Evolutionary conservation across 805 yeast genomes (phyloP), one percentile per base, ranked within the genome.

Genomic region (Nakazawaea wickerhamii): DNA sequence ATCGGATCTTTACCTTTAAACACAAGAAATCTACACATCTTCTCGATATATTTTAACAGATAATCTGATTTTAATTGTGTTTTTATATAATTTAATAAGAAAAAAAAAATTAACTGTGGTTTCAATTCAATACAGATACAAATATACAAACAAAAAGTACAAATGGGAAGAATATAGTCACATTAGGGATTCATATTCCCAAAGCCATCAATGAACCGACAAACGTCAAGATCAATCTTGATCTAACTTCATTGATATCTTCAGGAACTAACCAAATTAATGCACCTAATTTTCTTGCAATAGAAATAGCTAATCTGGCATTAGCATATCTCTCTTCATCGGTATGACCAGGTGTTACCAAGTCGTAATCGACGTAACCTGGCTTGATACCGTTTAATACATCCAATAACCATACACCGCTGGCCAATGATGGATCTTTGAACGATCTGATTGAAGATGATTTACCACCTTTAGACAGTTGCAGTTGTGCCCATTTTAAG

Each of bases 181-280:
- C 34, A 9, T 30, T 39, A 40, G 43, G 13, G 27, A 25, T 34
- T 26, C 18, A 40, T 14, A 34, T 10, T 11, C 41, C 57, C 44
- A 85, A 64, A 8, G 90, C 70, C 99, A 93, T 93, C 64, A 93
- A 77, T 39, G 96, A 87, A 41, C 97, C 99, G 48, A 93, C 87
- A 61, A 93, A 93, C 1, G 98, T 89, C 61, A 89, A 76, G 45
- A 93, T 85, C 68, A 93, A 80, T 63, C 98, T 80, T 35, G 95
- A 76, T 65, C 98, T 84, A 34, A 93, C 97, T 68, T 91, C 98
- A 55, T 82, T 85, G 57, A 93, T 93, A 68, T 93, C 99, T 64
- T 93, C 99, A n/a, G 99, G 99, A n/a, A 93, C 96, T 53, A 93
- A 75, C 97, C 97, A 93, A 57, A 93, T 93, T 60, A 93, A 78